A percentile compares a stretch with the other conserved stretches of the same genome.
Evolutionary conservation across 2,329 filamentous ascomycete genomes (phyloP).

Genomic region (Venturia aucupariae): DNA sequence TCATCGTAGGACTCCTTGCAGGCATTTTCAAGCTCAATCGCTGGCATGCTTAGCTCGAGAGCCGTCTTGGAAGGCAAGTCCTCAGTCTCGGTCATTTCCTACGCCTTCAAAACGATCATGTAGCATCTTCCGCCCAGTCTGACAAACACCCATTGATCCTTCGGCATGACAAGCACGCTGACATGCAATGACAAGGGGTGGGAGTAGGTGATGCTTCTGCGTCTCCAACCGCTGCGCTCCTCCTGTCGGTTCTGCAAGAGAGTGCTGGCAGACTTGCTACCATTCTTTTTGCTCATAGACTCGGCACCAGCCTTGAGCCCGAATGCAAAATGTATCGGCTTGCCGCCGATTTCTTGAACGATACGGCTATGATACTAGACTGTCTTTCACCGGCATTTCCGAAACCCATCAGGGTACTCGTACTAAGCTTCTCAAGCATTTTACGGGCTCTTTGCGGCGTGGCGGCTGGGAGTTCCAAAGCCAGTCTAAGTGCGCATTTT

Average conservation of each 20-base stretch:
- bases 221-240: slow-evolving; percentile 69
- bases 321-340: slow-evolving; percentile 88
- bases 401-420: slow-evolving; percentile 43
- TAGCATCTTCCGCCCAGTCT: too few species aligned
- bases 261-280: slow-evolving; percentile 73
- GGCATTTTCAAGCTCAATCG: slow-evolving; percentile 76
- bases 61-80: slow-evolving; percentile 63
- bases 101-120: neutral
- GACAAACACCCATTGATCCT: neutral
- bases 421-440: slow-evolving; percentile 53
- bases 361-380: slow-evolving; percentile 77
- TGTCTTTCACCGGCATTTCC: slow-evolving; percentile 68
- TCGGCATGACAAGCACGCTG: neutral
- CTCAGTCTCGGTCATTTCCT: neutral
- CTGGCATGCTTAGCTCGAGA: slow-evolving; percentile 67
- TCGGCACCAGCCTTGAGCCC: slow-evolving; percentile 74
- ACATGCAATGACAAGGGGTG: slow-evolving; percentile 41
- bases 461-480: slow-evolving; percentile 81
- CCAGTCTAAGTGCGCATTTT: slow-evolving; percentile 86
- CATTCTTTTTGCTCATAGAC: slow-evolving; percentile 73
- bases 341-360: slow-evolving; percentile 81
- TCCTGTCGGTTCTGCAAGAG: slow-evolving; percentile 76
- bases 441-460: slow-evolving; percentile 72
- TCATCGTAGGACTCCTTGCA: slow-evolving; percentile 60
- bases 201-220: slow-evolving; percentile 74